Base-by-base conservation (phyloP, 805 yeast genomes). In the Metschnikowia baotianmanensis region DNA sequence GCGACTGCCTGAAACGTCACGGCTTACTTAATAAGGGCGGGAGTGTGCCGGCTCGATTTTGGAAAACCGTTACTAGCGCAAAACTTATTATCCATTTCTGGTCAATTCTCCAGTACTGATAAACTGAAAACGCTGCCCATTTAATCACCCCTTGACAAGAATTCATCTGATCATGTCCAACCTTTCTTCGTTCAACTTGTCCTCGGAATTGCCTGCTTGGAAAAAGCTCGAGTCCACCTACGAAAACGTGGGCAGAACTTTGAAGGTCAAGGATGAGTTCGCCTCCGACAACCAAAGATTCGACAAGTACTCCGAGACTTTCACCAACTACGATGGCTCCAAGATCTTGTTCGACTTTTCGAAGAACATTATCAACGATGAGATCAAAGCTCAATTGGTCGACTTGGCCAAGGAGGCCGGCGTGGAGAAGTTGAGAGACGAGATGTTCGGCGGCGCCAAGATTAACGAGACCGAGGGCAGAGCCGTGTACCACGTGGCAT, bases 401-500 rank as follows among this genome's bases (percentile, higher is more conserved):
- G 74, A 79, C 58, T 79, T 93, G 60, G 98, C 98, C 55, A 79
- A 82, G 63, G 95, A 93, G 69, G 90, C 97, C 52, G 78, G 82
- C 40, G 90, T 93, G 55, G 93, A 88, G 65, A 62, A 74, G 45
- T 80, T 93, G 63, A 82, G 98, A 66, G 95, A 91, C 58, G 86
- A 77, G 42, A 82, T 93, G 89, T 93, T 93, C 62, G 77, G 77
- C 22, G 99, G 99, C 65, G 86, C 81, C 46, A 89, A 87, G 71
- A 89, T 93, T 76, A 93, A 93, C 77, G 78, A 79, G 71, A 93
- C 99, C 47, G 99, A 93, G 72, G 85, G 81, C 69, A 80, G 96
- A 69, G 98, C 99, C 29, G 99, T 93, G 34, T 93, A 77, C 77
- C 99, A 93, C 72, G 87, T 82, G 57, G 99, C 98, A 25, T 78